phyloP scores from a whole-genome alignment of 148 eudicot species.

The Chenopodium suecicum region DNA sequence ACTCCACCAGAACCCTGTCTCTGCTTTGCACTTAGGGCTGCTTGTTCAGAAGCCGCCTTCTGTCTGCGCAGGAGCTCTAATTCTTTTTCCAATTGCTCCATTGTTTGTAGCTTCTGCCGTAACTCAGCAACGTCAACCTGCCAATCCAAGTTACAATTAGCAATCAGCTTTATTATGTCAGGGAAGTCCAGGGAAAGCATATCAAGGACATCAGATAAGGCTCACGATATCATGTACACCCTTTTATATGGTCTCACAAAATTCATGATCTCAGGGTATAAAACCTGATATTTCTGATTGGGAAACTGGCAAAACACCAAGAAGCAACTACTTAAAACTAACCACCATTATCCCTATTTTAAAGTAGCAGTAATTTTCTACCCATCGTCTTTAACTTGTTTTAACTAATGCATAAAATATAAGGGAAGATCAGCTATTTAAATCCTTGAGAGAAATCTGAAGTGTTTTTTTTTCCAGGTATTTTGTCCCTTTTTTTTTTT shows the following conservation, averaged over 20 bases:
- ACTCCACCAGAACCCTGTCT: slow-evolving; percentile 84
- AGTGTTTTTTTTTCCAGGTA: no score
- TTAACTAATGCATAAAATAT: background rate
- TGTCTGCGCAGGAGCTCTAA: slow-evolving; percentile 87
- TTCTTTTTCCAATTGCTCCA: slow-evolving; percentile 91
- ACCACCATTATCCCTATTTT: no score
- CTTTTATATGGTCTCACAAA: background rate
- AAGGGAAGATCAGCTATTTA: background rate
- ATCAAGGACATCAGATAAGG: background rate
- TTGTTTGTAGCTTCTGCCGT: slow-evolving; percentile 83
- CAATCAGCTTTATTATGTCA: background rate
- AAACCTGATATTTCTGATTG: background rate
- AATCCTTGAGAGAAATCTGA: background rate
- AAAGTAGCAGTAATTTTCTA: background rate
- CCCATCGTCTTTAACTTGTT: background rate
- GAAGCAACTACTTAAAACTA: background rate
- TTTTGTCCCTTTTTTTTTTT: background rate
- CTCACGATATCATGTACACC: background rate
- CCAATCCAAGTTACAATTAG: slow-evolving; percentile 11
- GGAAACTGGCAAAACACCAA: background rate
- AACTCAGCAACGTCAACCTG: slow-evolving; percentile 98
- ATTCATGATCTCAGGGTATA: background rate
- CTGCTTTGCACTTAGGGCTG: slow-evolving; percentile 65
- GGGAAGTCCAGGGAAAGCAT: background rate
- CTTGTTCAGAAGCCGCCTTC: slow-evolving; percentile 97